A percentile compares a stretch with the other conserved stretches of the same genome.
phyloP scores from a whole-genome alignment of 495 filamentous ascomycete species.

The Aspergillus funiculosus region DNA sequence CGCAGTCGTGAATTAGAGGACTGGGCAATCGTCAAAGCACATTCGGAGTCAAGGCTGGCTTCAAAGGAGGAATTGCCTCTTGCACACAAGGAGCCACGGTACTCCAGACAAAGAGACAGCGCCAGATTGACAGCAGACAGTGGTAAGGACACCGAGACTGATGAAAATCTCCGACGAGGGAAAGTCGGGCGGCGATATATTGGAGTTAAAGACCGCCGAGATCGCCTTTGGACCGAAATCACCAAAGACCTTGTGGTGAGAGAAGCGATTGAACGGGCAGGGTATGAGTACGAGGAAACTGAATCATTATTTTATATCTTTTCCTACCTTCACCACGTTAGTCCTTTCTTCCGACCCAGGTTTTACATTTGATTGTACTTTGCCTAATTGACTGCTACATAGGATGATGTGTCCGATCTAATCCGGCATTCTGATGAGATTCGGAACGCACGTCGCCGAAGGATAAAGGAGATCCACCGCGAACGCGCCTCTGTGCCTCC shows the following conservation, averaged over 20 bases:
- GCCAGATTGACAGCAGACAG: slow-evolving; percentile 11
- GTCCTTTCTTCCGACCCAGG: slow-evolving; percentile 26
- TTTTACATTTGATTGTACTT: neutral
- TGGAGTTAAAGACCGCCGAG: slow-evolving; percentile 39
- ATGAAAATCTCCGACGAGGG: slow-evolving; percentile 25
- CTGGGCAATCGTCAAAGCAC: slow-evolving; percentile 17
- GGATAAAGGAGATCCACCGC: slow-evolving; percentile 75
- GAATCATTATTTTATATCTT: slow-evolving; percentile 87
- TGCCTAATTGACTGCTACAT: slow-evolving; percentile 22
- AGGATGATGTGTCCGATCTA: slow-evolving; percentile 84
- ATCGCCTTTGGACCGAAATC: slow-evolving; percentile 92
- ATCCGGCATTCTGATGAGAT: slow-evolving; percentile 79
- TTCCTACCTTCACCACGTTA: slow-evolving; percentile 81
- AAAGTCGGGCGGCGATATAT: slow-evolving; percentile 37
- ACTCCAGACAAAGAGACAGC: slow-evolving; percentile 4
- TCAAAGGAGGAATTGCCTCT: slow-evolving; percentile 2
- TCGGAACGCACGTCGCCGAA: slow-evolving; percentile 64
- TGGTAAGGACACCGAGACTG: slow-evolving; percentile 14
- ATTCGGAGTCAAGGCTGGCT: neutral
- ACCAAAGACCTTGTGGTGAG: slow-evolving; percentile 85
- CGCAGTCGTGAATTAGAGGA: slow-evolving; percentile 8
- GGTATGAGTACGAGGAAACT: slow-evolving; percentile 91
- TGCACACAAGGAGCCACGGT: slow-evolving; percentile 1
- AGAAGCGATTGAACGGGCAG: slow-evolving; percentile 78
- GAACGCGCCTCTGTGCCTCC: slow-evolving; percentile 54